These are phyloP conservation scores for Talaromyces sp. DNA, from an alignment of 2,329 filamentous ascomycete species.

Conservation along the genomic window DNA sequence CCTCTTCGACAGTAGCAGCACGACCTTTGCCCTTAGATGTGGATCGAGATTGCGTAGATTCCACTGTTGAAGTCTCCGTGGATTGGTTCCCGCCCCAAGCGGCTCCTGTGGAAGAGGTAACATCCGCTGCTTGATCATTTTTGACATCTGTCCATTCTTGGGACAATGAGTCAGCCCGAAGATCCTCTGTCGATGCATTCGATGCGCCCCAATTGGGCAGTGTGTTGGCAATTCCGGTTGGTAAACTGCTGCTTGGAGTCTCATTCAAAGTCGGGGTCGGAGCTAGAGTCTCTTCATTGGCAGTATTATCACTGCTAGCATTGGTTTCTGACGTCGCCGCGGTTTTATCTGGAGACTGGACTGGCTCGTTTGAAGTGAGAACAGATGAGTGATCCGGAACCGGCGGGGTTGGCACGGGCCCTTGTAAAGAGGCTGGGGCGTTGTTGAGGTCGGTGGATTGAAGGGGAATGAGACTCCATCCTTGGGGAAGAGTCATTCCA, in stretches of 20 bases:
- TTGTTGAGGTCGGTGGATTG: constrained; percentile 21
- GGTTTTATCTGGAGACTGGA: not conserved
- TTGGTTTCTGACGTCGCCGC: not conserved
- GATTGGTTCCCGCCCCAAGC: constrained; percentile 14
- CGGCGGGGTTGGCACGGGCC: constrained; percentile 1
- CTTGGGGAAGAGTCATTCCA: constrained; percentile 55
- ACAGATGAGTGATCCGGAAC: constrained; percentile 3
- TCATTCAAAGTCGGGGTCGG: not conserved
- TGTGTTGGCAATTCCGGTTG: not conserved
- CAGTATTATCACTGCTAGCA: not conserved
- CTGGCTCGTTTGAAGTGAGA: constrained; percentile 1
- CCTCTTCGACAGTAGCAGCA: constrained; percentile 40
- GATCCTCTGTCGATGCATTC: constrained; percentile 11
- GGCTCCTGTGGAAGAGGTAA: constrained; percentile 15
- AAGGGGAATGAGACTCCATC: constrained; percentile 45
- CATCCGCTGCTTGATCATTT: constrained; percentile 20
- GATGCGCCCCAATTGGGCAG: constrained; percentile 25
- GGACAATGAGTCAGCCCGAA: constrained; percentile 28
- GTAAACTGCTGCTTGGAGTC: not conserved
- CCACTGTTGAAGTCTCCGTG: not conserved
- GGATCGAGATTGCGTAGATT: constrained; percentile 23
- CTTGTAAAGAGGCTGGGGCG: constrained; percentile 2
- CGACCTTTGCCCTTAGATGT: constrained; percentile 36
- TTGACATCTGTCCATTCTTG: constrained; percentile 36
- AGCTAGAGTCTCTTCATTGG: not conserved